Base-by-base conservation (phyloP, 805 yeast species). In the Saccharomyces jurei region DNA sequence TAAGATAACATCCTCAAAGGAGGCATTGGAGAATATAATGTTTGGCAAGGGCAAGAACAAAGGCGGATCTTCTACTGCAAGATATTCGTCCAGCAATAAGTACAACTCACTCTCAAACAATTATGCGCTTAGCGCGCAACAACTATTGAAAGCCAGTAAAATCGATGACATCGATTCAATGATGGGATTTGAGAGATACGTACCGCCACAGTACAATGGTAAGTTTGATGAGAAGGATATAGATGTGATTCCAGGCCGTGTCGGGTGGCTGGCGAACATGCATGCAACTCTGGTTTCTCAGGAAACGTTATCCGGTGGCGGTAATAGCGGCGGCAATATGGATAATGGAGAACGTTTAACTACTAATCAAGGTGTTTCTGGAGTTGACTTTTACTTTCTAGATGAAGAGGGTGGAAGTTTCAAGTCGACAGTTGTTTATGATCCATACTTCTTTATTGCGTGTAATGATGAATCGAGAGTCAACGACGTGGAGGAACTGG, bases 341-440 rank as follows among this genome's bases (percentile, higher is more conserved):
- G 50, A 50, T 41, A 36, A 51, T 5, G 52, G 54, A 21, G 56
- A 59, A 27, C 50, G 59, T 6, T 46, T 56, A 17, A 52, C 50
- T 6, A 53, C 61, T 2, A 50, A 49, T 17, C 47, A 80, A n/a
- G 97, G 96, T 9, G 75, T 80, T 36, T 81, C 97, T 0, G 99
- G 92, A 2, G 97, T 92, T 2, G 97, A 94, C 63, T 90, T 86
- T 69, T 95, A 95, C 67, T 94, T 95, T 62, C 71, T 94, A 6
- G 98, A 91, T 68, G 96, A 89, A 63, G 97, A 91, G 68, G 99
- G 99, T 50, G 99, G 97, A 6, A 82, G 87, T 48, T 94, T 95
- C 75, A 94, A 92, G 67, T 84, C 90, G 3, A 86, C 96, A 0
- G 71, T 88, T 13, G 86, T 80, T 55, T 88, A 81, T 66, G 90